Evolutionary conservation across 2,329 filamentous ascomycete species (phyloP).

Genomic region (Penicillium sp.): DNA sequence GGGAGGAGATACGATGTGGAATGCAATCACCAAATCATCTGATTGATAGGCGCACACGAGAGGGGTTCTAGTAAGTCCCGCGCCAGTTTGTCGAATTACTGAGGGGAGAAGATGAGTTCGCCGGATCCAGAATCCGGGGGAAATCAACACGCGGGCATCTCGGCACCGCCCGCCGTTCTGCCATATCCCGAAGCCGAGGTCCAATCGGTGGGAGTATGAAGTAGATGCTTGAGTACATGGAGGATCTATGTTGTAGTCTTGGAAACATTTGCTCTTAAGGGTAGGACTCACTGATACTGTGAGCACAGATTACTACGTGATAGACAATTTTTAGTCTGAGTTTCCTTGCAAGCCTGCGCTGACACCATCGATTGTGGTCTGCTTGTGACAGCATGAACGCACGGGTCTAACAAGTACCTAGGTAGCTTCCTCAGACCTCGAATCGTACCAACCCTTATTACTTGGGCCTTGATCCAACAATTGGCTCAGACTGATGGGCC

Average conservation of each 20-base stretch:
- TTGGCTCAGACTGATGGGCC: too few species aligned
- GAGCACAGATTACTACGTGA: too few species aligned
- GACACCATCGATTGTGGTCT: not conserved
- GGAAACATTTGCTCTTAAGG: not conserved
- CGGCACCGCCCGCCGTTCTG: constrained; percentile 36
- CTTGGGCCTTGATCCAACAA: not conserved
- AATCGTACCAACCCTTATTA: not conserved
- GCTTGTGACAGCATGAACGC: not conserved
- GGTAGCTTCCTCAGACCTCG: not conserved
- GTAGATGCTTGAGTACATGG: not conserved
- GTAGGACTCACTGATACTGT: too few species aligned
- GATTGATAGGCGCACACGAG: constrained; percentile 5
- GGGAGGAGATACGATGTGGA: not conserved
- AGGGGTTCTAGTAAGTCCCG: constrained; percentile 3
- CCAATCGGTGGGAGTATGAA: constrained; percentile 10
- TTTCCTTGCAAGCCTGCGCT: not conserved
- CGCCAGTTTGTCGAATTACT: constrained; percentile 1
- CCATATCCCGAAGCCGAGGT: constrained; percentile 40
- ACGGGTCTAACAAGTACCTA: not conserved
- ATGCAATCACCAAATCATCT: constrained; percentile 21
- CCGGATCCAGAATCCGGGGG: constrained; percentile 35
- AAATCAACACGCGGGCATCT: constrained; percentile 26
- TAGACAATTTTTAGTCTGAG: too few species aligned
- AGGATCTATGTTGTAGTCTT: not conserved
- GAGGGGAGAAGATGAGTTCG: constrained; percentile 12